Evolutionary conservation across 1,139 yeast genomes (phyloP).

Genomic region (Saccharomycopsis phalli): DNA sequence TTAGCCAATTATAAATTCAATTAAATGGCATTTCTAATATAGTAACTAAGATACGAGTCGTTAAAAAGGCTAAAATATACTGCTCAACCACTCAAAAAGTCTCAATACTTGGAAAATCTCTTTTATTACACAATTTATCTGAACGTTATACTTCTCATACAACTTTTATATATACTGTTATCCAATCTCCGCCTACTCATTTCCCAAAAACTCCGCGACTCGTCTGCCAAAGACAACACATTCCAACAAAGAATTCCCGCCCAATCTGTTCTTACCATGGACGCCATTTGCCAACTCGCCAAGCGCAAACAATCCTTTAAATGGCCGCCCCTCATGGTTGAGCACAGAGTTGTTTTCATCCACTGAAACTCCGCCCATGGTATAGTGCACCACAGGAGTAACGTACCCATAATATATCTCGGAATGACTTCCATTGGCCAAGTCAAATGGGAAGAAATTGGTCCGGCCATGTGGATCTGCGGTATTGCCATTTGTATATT

Average conservation of each 20-base stretch:
- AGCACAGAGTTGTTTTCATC: conserved; percentile 74
- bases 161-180: neutral
- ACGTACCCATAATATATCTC: conserved; percentile 54
- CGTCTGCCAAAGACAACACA: conserved; percentile 92
- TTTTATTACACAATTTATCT: neutral
- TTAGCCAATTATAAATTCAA: too few species aligned
- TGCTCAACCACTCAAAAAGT: too few species aligned
- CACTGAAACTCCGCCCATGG: conserved; percentile 97
- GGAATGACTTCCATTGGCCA: too few species aligned
- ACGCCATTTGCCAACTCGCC: conserved; percentile 99
- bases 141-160: neutral
- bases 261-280: conserved; percentile 98
- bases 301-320: conserved; percentile 83
- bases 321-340: conserved; percentile 80
- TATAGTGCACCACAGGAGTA: conserved; percentile 96
- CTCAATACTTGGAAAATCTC: too few species aligned
- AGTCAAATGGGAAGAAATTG: too few species aligned
- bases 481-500: too few species aligned
- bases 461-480: too few species aligned
- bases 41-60: too few species aligned
- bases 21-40: too few species aligned
- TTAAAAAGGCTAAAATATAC: too few species aligned
- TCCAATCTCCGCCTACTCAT: neutral
- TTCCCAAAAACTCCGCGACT: conserved; percentile 5
- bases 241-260: conserved; percentile 97